Evolutionary conservation across 2,329 filamentous ascomycete genomes (phyloP).

Genomic region (Whalleya microplaca): DNA sequence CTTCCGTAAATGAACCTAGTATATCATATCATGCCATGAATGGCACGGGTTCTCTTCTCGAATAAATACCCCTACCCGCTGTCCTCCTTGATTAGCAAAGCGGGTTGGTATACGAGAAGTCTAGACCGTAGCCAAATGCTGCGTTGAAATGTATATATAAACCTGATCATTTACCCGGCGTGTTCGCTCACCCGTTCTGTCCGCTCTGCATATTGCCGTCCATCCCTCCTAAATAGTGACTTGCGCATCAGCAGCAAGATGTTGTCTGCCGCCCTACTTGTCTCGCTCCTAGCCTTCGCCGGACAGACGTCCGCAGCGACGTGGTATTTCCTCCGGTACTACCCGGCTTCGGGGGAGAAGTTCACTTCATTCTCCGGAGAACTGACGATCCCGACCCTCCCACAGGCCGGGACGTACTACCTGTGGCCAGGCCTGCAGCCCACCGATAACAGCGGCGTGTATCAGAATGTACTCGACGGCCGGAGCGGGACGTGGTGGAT

Average conservation of each 20-base stretch:
- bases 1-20: conserved; percentile 15
- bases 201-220: neutral
- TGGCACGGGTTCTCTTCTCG: neutral
- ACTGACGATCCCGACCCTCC: conserved; percentile 36
- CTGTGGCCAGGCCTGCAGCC: conserved; percentile 48
- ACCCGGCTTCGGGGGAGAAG: conserved; percentile 38
- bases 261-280: conserved; percentile 20
- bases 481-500: conserved; percentile 46
- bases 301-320: conserved; percentile 35
- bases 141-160: conserved; percentile 6
- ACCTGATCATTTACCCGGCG: conserved; percentile 11
- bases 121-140: conserved; percentile 3
- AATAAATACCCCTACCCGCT: too few relatives aligned
- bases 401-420: conserved; percentile 42
- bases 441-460: conserved; percentile 44
- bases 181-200: neutral
- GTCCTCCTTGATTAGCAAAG: neutral
- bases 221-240: neutral
- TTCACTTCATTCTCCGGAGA: conserved; percentile 39
- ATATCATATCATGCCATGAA: conserved; percentile 4
- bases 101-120: neutral
- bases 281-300: conserved; percentile 31
- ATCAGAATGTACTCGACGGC: conserved; percentile 47
- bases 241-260: conserved; percentile 4
- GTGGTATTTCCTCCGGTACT: conserved; percentile 42